Base-by-base conservation (phyloP, 208 protist species). In the Leishmania turanica region DNA sequence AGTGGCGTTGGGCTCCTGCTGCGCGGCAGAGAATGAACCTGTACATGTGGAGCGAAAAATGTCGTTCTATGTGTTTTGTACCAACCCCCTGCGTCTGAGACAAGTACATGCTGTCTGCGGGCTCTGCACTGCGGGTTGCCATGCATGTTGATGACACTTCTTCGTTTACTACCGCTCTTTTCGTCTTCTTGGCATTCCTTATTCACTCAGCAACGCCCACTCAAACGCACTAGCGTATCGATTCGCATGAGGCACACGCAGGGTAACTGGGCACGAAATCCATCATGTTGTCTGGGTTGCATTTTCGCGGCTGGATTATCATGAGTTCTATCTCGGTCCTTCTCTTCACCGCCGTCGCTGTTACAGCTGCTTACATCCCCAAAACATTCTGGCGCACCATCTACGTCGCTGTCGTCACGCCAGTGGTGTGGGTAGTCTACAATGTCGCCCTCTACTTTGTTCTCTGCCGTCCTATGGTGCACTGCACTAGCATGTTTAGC, bases 291-390 rank as follows among this genome's bases (percentile, higher is more conserved):
- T 21, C 70, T 24, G 74, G 19, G 15, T 47, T 87, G 24, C 69
- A 89, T 77, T 81, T 91, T 81, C 86, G 89, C 58, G 82, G 89
- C 17, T 95, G 93, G 89, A 49, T 93, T 19, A 27, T 89, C 3
- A 87, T 93, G 92, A 82, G 87, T 64, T 40, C 95, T 56, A 40
- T 94, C 68, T 89, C 87, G 2, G 60, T 79, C 4, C 34, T 86
- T 19, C 84, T 96, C 0, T 84, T 96, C 81, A 87, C 88, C 47
- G 84, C 82, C 13, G 86, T 90, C 9, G 84, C 74, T n/a, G 84
- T 93, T n/a, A 91, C 91, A 4, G 72, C 82, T 1, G 87, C 82
- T 15, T 93, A 95, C 81, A 89, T 93, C 49, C 31, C 72, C 19
- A 80, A 49, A 17, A 75, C 72, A 8, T n/a, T 58, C 24, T 65